These are phyloP conservation scores for Termitomyces sp. DNA, from an alignment of 768 basidiomycete species.

Conservation along the genomic window DNA sequence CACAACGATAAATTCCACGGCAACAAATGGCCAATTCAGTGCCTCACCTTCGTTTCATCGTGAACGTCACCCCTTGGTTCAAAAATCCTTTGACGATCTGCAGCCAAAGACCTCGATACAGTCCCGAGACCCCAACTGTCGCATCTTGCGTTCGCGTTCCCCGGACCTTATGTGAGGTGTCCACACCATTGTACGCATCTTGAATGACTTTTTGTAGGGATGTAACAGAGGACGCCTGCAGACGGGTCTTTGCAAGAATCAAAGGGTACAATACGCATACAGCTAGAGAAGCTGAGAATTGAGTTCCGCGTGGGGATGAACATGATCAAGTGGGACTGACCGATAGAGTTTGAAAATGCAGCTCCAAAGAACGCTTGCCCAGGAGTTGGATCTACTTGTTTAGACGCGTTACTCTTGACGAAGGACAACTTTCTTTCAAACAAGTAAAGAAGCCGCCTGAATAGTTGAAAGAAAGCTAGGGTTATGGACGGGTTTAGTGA, in stretches of 20 bases:
- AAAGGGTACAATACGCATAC: neutral
- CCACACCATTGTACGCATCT: neutral
- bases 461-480: neutral
- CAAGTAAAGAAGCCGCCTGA: neutral
- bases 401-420: neutral
- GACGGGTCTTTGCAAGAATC: neutral
- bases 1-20: neutral
- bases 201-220: neutral
- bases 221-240: neutral
- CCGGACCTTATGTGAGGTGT: neutral
- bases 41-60: neutral
- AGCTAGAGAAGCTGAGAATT: neutral
- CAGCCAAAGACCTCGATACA: neutral
- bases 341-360: neutral
- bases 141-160: neutral
- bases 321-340: neutral
- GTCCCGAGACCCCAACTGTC: neutral
- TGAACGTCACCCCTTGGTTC: neutral
- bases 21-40: no score
- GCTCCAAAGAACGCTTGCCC: neutral
- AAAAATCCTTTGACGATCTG: neutral
- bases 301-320: no score
- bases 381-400: neutral
- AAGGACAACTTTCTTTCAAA: neutral
- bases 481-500: neutral